These are phyloP conservation scores for Puccinia novopanici DNA, from an alignment of 1,284 basidiomycete genomes.

Conservation along the genomic window DNA sequence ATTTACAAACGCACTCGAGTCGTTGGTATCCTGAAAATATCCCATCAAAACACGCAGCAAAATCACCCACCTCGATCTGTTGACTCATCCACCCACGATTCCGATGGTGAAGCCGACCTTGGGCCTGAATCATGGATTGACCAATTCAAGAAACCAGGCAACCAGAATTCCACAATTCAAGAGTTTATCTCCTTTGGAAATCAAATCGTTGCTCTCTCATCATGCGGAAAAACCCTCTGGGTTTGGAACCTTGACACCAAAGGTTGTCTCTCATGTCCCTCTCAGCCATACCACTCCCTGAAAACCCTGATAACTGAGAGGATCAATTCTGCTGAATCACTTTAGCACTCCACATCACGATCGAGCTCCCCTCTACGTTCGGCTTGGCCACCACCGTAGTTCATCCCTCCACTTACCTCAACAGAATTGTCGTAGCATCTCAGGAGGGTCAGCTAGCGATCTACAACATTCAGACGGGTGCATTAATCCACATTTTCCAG, in stretches of 20 bases:
- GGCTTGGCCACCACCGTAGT: conserved; percentile 74
- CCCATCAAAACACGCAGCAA: neutral
- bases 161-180: conserved; percentile 8
- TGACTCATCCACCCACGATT: neutral
- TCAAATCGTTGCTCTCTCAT: conserved; percentile 62
- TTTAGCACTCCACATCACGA: conserved; percentile 66
- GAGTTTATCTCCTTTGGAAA: conserved; percentile 57
- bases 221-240: conserved; percentile 76
- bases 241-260: conserved; percentile 73
- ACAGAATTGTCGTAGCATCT: conserved; percentile 87
- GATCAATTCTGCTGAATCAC: neutral
- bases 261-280: conserved; percentile 61
- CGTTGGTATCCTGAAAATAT: conserved; percentile 14
- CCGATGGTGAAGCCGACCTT: conserved; percentile 6
- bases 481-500: conserved; percentile 58
- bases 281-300: conserved; percentile 7
- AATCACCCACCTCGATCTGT: neutral
- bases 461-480: conserved; percentile 91
- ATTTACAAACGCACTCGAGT: conserved; percentile 40
- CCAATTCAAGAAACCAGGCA: conserved; percentile 14
- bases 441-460: conserved; percentile 79
- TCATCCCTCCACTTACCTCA: conserved; percentile 94
- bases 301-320: conserved; percentile 31
- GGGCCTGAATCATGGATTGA: conserved; percentile 27
- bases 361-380: conserved; percentile 77